phyloP scores from a whole-genome alignment of 2,329 filamentous ascomycete species.

The Exophiala sideris region DNA sequence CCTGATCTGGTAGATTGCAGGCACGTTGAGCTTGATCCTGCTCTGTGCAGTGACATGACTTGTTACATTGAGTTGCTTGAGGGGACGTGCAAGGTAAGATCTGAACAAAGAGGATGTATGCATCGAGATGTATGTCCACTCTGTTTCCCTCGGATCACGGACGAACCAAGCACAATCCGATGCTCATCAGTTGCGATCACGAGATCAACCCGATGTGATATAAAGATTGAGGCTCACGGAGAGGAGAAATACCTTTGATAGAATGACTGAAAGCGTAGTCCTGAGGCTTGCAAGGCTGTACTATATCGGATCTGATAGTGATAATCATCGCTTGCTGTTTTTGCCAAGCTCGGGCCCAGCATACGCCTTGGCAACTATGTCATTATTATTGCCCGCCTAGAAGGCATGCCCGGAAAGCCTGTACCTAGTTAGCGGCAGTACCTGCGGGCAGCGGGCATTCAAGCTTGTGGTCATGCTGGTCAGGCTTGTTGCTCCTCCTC shows the following conservation, averaged over 20 bases:
- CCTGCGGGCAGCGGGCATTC: neutral
- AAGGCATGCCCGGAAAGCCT: neutral
- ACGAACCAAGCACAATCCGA: too few species aligned
- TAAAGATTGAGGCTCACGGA: too few species aligned
- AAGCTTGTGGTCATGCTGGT: neutral
- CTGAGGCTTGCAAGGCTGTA: neutral
- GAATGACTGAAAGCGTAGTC: neutral
- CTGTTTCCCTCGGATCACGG: too few species aligned
- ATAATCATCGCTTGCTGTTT: neutral
- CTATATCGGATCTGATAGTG: neutral
- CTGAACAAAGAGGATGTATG: too few species aligned
- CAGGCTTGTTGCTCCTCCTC: neutral
- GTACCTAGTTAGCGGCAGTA: neutral
- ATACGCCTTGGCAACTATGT: constrained; percentile 1
- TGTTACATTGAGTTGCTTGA: too few species aligned
- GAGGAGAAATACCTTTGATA: neutral
- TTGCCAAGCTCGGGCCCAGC: neutral
- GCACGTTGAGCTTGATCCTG: too few species aligned
- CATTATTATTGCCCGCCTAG: neutral
- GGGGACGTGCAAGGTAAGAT: too few species aligned
- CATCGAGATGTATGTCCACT: too few species aligned
- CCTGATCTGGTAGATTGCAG: too few species aligned
- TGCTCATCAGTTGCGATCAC: too few species aligned
- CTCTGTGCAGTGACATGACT: too few species aligned
- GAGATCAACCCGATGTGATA: too few species aligned